Base-by-base conservation (phyloP, 2,329 filamentous ascomycete species). In the Aureobasidium sp. region DNA sequence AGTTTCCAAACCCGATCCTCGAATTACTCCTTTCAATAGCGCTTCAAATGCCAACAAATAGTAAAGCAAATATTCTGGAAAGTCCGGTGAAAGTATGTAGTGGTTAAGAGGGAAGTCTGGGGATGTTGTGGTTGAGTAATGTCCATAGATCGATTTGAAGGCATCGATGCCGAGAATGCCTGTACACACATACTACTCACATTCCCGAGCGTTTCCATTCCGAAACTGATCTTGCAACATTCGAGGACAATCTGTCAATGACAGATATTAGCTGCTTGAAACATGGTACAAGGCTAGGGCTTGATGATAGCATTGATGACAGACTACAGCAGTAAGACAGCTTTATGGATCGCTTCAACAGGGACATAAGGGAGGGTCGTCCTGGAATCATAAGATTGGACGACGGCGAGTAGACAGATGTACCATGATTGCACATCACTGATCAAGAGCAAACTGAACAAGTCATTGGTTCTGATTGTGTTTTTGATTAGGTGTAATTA, bases 401-500 rank as follows among this genome's bases (percentile, higher is more conserved):
- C 21, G 5, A 27, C n/a, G 5, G 4, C 1, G 10, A 45, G 42
- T 5, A 45, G 13, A 21, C 27, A 2, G 4, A 14, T 11, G 9
- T 9, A 13, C 2, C 16, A 7, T 3, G 13, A 3, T 30, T 10
- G 9, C n/a, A 10, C 11, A 3, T 10, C 47, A 32, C 16, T 11
- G 8, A 32, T 8, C 3, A 29, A 2, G 11, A 3, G 13, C 11
- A 25, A 16, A 16, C 14, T n/a, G 14, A 21, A 5, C 0, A 39
- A 10, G 45, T 11, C 2, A 29, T 14, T 34, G 13, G 2, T 34
- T 25, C 2, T 34, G 29, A 45, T 27, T 13, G 11, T 34, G 21
- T 45, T 34, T 55, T 45, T 29, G 10, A 57, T 45, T 57, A 54
- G 53, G 39, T 45, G 11, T 44, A 16, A 57, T 57, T 57, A 57